phyloP scores from a whole-genome alignment of 2,329 filamentous ascomycete species.

The Fusarium coicis region DNA sequence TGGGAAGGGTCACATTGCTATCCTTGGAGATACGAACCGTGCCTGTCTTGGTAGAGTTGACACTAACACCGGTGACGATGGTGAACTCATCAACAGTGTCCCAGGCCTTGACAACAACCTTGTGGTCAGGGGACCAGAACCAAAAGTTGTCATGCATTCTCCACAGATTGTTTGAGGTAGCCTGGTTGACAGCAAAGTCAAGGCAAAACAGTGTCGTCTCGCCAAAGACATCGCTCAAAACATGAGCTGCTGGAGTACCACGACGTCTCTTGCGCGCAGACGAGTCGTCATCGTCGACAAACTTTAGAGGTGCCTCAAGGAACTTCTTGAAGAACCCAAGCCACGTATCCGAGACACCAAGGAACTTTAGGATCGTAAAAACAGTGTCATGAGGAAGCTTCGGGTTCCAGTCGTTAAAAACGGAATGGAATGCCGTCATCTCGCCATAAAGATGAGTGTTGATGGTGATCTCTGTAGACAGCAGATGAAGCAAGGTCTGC shows the following conservation, averaged over 20 bases:
- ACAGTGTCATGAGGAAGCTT: constrained; percentile 67
- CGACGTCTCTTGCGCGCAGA: constrained; percentile 61
- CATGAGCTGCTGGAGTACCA: constrained; percentile 66
- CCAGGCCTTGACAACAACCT: constrained; percentile 68
- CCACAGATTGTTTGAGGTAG: constrained; percentile 63
- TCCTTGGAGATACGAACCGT: constrained; percentile 54
- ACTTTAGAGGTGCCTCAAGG: constrained; percentile 68
- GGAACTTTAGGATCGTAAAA: constrained; percentile 64
- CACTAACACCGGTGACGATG: constrained; percentile 63
- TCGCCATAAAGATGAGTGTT: constrained; percentile 58
- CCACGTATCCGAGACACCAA: constrained; percentile 68
- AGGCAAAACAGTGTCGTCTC: constrained; percentile 72
- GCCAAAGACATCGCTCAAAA: constrained; percentile 68
- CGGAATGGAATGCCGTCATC: constrained; percentile 57
- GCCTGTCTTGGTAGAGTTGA: constrained; percentile 65
- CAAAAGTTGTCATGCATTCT: constrained; percentile 74
- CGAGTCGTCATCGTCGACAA: constrained; percentile 62
- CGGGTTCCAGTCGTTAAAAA: constrained; percentile 58
- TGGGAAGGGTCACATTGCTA: constrained; percentile 17
- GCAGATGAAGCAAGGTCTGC: constrained; percentile 59
- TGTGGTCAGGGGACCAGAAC: constrained; percentile 70
- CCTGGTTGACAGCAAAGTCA: constrained; percentile 71
- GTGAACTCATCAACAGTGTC: constrained; percentile 65
- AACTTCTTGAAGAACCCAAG: constrained; percentile 68
- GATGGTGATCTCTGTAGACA: constrained; percentile 59